Conservation (phyloP, 768 basidiomycete genomes). For the Crucibulum laeve region DNA sequence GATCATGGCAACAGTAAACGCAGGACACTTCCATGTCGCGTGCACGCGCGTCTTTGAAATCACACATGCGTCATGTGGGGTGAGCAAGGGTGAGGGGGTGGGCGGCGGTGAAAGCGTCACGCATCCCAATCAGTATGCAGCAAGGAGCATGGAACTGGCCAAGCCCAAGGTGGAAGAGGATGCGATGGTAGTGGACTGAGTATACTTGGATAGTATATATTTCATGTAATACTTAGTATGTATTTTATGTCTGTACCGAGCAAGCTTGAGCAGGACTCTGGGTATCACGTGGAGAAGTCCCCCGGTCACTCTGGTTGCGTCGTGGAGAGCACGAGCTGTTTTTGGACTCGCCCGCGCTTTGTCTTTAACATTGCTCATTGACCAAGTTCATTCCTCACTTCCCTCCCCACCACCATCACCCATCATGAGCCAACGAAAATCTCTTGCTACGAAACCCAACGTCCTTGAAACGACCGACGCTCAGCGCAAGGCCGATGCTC, state of each 20-base stretch:
- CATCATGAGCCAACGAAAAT: constrained; percentile 50
- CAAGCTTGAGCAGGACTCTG: too few relatives aligned
- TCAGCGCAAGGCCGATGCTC: constrained; percentile 32
- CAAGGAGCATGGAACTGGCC: constrained; percentile 66
- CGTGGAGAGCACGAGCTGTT: too few relatives aligned
- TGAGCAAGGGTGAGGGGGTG: constrained; percentile 87
- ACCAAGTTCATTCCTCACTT: constrained; percentile 1
- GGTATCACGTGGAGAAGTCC: too few relatives aligned
- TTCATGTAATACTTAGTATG: constrained; percentile 6
- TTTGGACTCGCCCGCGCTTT: too few relatives aligned
- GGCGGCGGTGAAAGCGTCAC: constrained; percentile 84
- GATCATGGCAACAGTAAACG: constrained; percentile 75
- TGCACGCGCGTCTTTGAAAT: constrained; percentile 97
- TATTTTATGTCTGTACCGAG: background rate
- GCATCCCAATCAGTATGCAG: constrained; percentile 90
- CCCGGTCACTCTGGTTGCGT: too few relatives aligned
- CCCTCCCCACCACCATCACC: constrained; percentile 7
- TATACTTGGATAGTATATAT: background rate
- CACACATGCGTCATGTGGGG: constrained; percentile 67
- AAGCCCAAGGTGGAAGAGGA: constrained; percentile 35
- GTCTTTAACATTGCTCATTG: background rate
- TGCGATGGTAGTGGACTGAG: constrained; percentile 36
- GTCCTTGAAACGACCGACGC: constrained; percentile 8
- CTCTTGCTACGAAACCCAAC: constrained; percentile 23
- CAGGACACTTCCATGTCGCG: constrained; percentile 86